These are phyloP conservation scores for Aspergillus egyptiacus DNA, from an alignment of 495 filamentous ascomycete species.

Conservation along the genomic window DNA sequence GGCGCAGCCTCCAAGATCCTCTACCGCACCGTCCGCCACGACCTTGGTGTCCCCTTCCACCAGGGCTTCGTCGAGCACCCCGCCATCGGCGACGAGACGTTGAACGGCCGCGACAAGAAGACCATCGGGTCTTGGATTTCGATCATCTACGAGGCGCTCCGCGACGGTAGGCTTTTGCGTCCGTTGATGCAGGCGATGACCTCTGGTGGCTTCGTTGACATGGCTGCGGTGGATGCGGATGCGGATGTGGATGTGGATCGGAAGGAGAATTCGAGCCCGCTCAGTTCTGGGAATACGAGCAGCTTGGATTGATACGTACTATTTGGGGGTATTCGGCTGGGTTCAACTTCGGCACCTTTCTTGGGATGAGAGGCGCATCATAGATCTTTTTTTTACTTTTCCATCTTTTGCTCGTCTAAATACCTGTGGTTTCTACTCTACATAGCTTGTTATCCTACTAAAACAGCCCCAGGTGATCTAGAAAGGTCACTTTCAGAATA, in stretches of 20 bases:
- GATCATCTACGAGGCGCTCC: conserved; percentile 24
- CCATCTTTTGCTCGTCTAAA: not conserved
- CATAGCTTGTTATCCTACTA: too few relatives aligned
- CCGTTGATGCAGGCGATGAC: conserved; percentile 15
- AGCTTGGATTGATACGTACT: not conserved
- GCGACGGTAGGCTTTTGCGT: conserved; percentile 13
- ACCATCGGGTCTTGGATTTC: conserved; percentile 26
- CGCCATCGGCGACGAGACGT: conserved; percentile 3
- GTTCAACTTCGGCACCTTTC: not conserved
- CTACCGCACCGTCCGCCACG: conserved; percentile 20
- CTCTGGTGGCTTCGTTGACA: not conserved
- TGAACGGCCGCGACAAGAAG: conserved; percentile 21
- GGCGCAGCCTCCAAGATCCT: conserved; percentile 18
- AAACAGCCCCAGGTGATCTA: too few relatives aligned
- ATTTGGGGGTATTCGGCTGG: too few relatives aligned
- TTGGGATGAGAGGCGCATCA: not conserved
- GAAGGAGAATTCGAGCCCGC: not conserved
- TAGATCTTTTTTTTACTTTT: not conserved
- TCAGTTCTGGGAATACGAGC: conserved; percentile 3
- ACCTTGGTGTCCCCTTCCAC: conserved; percentile 24
- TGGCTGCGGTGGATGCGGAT: too few relatives aligned
- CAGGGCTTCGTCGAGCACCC: conserved; percentile 28
- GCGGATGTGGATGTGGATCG: not conserved
- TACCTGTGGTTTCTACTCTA: too few relatives aligned
- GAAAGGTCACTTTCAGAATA: too few relatives aligned